Conservation (phyloP, 1,284 basidiomycete species). For the Lignosus rhinocerotis region DNA sequence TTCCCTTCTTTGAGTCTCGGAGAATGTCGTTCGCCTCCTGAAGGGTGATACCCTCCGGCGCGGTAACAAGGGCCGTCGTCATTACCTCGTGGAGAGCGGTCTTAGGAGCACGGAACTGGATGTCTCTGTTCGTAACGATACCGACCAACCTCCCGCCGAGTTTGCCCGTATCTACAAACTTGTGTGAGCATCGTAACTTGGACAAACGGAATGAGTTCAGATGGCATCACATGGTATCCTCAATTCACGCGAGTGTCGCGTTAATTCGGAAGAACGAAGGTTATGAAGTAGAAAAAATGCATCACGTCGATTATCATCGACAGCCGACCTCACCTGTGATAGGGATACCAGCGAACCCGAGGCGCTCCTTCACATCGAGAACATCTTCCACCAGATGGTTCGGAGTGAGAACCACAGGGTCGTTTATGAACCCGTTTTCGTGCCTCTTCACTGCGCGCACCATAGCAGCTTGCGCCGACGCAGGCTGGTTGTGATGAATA, state of each 20-base stretch:
- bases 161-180: slow-evolving; percentile 74
- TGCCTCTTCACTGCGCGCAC: slow-evolving; percentile 97
- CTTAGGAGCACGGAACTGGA: slow-evolving; percentile 84
- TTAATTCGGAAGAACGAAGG: slow-evolving; percentile 90
- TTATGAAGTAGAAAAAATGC: slow-evolving; percentile 51
- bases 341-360: slow-evolving; percentile 97
- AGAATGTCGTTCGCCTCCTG: slow-evolving; percentile 93
- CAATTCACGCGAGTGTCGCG: slow-evolving; percentile 69
- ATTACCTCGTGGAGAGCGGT: slow-evolving; percentile 85
- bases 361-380: slow-evolving; percentile 87
- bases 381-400: slow-evolving; percentile 86
- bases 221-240: slow-evolving; percentile 50
- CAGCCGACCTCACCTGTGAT: slow-evolving; percentile 78
- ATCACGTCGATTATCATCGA: slow-evolving; percentile 36
- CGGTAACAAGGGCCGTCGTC: slow-evolving; percentile 86
- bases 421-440: slow-evolving; percentile 98
- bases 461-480: slow-evolving; percentile 92
- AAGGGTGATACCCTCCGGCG: slow-evolving; percentile 84
- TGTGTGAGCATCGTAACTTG: neutral
- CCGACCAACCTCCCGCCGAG: slow-evolving; percentile 92
- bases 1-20: slow-evolving; percentile 97
- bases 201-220: slow-evolving; percentile 1
- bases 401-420: slow-evolving; percentile 87
- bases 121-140: slow-evolving; percentile 95
- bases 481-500: slow-evolving; percentile 96